Conservation (phyloP, 2,329 filamentous ascomycete genomes). For the Dactylonectria macrodidyma region DNA sequence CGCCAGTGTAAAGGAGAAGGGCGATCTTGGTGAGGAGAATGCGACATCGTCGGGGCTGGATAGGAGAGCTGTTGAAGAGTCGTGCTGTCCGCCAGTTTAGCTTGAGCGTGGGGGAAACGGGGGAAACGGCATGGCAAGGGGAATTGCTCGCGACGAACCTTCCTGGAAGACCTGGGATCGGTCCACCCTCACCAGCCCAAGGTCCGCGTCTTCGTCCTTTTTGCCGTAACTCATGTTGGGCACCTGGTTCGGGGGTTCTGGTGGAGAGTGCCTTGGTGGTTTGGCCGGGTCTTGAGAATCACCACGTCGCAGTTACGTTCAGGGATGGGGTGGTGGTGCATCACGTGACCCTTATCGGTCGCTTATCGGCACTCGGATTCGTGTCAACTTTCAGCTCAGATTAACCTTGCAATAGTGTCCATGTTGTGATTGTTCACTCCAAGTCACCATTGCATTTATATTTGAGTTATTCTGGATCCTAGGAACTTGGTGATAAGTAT, state of each 20-base stretch:
- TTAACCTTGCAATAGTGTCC: not conserved
- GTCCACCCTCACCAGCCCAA: slow-evolving; percentile 95
- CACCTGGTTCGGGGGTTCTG: slow-evolving; percentile 53
- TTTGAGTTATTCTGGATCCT: not conserved
- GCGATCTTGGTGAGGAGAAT: slow-evolving; percentile 98
- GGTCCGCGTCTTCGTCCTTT: slow-evolving; percentile 98
- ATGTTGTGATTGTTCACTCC: not conserved
- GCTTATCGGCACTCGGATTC: slow-evolving; percentile 46
- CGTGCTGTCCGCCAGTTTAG: slow-evolving; percentile 76
- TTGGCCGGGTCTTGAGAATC: slow-evolving; percentile 52
- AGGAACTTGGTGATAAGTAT: not conserved
- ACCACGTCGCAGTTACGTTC: slow-evolving; percentile 58
- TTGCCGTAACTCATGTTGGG: slow-evolving; percentile 95
- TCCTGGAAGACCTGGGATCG: slow-evolving; percentile 98
- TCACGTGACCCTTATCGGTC: slow-evolving; percentile 54
- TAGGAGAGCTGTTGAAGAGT: slow-evolving; percentile 97
- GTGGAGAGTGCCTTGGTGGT: slow-evolving; percentile 54
- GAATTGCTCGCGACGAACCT: slow-evolving; percentile 72
- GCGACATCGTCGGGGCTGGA: slow-evolving; percentile 97
- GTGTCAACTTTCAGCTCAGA: slow-evolving; percentile 43
- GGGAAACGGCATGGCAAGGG: slow-evolving; percentile 36
- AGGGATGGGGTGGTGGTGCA: slow-evolving; percentile 49
- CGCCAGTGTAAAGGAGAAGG: slow-evolving; percentile 94
- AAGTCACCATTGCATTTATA: not conserved
- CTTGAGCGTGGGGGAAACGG: slow-evolving; percentile 47